Evolutionary conservation across 495 filamentous ascomycete species (phyloP).

Genomic region (Glonium stellatum): DNA sequence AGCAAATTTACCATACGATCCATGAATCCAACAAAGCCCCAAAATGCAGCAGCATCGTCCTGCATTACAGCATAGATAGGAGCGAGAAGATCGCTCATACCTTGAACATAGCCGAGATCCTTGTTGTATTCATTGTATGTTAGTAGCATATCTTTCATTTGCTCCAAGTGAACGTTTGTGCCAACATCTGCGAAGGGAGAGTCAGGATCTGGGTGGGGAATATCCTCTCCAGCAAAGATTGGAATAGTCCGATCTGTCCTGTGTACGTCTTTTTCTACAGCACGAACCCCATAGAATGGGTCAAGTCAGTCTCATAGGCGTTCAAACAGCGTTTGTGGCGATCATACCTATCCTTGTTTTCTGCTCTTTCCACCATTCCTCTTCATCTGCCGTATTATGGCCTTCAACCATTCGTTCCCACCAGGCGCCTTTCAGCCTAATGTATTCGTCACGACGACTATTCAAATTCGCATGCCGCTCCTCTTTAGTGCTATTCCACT

Average conservation of each 20-base stretch:
- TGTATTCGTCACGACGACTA: slow-evolving; percentile 85
- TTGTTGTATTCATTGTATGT: slow-evolving; percentile 97
- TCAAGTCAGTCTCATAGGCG: slow-evolving; percentile 36
- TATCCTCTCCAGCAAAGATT: slow-evolving; percentile 93
- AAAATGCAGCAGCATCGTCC: slow-evolving; percentile 94
- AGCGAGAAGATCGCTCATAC: slow-evolving; percentile 94
- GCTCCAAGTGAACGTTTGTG: slow-evolving; percentile 95
- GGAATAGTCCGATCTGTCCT: slow-evolving; percentile 89
- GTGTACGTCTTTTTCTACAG: slow-evolving; percentile 92
- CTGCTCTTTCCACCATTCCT: slow-evolving; percentile 95
- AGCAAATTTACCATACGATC: slow-evolving; percentile 64
- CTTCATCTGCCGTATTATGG: slow-evolving; percentile 63
- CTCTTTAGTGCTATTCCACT: slow-evolving; percentile 78
- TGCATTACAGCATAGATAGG: slow-evolving; percentile 96
- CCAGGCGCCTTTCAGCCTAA: slow-evolving; percentile 89
- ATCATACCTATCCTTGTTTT: slow-evolving; percentile 80
- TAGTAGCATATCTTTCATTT: slow-evolving; percentile 97
- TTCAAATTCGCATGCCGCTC: slow-evolving; percentile 75
- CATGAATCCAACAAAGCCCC: slow-evolving; percentile 96
- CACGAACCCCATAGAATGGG: slow-evolving; percentile 41
- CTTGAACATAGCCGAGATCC: slow-evolving; percentile 91
- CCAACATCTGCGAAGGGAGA: slow-evolving; percentile 86
- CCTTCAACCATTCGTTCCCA: slow-evolving; percentile 90
- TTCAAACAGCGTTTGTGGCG: slow-evolving; percentile 13
- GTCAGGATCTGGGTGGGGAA: slow-evolving; percentile 94